Evolutionary conservation across 2,329 filamentous ascomycete species (phyloP).

Genomic region (Xylaria sp.): DNA sequence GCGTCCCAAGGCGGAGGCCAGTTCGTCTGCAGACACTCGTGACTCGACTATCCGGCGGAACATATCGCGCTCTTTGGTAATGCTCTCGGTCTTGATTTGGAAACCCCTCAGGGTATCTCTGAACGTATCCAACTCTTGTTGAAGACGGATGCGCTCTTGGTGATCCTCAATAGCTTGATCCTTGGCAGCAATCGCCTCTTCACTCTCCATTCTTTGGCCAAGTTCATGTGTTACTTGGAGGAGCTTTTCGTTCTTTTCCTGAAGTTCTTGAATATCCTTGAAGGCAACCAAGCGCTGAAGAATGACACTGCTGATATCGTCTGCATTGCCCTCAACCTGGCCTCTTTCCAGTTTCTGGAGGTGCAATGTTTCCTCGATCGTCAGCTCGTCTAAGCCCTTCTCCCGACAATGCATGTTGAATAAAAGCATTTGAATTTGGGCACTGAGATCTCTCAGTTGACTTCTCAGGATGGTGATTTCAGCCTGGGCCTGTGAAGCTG

Average conservation of each 20-base stretch:
- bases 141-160: constrained; percentile 66
- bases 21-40: constrained; percentile 53
- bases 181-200: constrained; percentile 68
- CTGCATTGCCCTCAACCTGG: constrained; percentile 65
- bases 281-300: constrained; percentile 86
- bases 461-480: constrained; percentile 77
- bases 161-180: constrained; percentile 59
- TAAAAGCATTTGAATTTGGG: constrained; percentile 84
- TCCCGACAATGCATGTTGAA: constrained; percentile 81
- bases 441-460: constrained; percentile 82
- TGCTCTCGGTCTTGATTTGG: constrained; percentile 80
- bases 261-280: constrained; percentile 76
- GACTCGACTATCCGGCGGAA: constrained; percentile 92
- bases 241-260: constrained; percentile 81
- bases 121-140: constrained; percentile 67
- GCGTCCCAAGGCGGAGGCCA: constrained; percentile 65
- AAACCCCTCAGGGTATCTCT: constrained; percentile 82
- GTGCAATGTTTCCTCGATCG: constrained; percentile 65
- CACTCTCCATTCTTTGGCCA: constrained; percentile 83
- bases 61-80: constrained; percentile 93
- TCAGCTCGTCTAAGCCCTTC: constrained; percentile 68
- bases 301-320: constrained; percentile 82
- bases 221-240: constrained; percentile 78
- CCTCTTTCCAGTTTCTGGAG: constrained; percentile 74
- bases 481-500: constrained; percentile 56